Percentiles rank a stretch among this genome's conserved stretches.
These are phyloP conservation scores for Saraca asoca DNA, from an alignment of 331 rosid species.

Conservation along the genomic window DNA sequence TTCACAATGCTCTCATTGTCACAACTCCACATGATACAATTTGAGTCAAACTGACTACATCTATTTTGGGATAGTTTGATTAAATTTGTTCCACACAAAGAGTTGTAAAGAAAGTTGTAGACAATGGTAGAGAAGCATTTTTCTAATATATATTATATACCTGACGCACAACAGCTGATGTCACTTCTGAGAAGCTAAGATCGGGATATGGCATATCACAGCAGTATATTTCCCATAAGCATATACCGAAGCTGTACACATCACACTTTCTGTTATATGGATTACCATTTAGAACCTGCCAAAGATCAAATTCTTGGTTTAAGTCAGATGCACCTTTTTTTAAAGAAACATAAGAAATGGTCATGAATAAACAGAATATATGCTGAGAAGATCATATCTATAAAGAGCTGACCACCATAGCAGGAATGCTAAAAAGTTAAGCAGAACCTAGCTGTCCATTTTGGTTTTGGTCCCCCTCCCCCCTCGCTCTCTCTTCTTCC, in stretches of 20 bases:
- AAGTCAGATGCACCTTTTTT: conserved; percentile 29
- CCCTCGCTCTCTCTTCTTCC: not conserved
- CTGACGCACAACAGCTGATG: conserved; percentile 69
- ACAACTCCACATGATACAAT: too few species aligned
- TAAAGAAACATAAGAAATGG: not conserved
- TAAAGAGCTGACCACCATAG: not conserved
- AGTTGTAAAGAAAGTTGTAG: too few species aligned
- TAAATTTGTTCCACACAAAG: too few species aligned
- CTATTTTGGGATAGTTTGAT: too few species aligned
- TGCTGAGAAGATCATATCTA: conserved; percentile 3
- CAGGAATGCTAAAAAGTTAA: not conserved
- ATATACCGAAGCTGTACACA: conserved; percentile 69
- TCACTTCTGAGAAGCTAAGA: conserved; percentile 67
- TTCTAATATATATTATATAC: conserved; percentile 26
- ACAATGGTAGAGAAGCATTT: too few species aligned
- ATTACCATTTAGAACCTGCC: conserved; percentile 61
- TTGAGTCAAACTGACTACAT: too few species aligned
- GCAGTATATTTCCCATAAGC: conserved; percentile 68
- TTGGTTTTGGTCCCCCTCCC: not conserved
- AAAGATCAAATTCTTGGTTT: conserved; percentile 25
- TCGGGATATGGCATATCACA: conserved; percentile 32
- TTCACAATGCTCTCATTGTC: too few species aligned
- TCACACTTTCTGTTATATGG: conserved; percentile 34
- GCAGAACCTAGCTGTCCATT: not conserved
- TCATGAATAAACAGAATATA: not conserved